Conservation (phyloP, 768 basidiomycete genomes). For the Tephrocybe sp. region DNA sequence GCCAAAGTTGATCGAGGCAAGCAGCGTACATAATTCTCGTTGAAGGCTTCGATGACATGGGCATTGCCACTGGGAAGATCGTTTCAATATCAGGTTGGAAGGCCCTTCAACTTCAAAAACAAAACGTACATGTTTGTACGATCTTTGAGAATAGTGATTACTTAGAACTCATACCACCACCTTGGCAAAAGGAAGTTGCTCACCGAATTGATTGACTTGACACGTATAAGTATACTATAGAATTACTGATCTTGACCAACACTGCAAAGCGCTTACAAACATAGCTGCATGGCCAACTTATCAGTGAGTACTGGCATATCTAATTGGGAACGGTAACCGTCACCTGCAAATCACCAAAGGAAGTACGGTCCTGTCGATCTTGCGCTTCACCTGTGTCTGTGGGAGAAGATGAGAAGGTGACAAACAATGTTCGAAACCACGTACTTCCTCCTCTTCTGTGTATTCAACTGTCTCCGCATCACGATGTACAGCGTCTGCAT, state of each 20-base stretch:
- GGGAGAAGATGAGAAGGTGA: too few species aligned
- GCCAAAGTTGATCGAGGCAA: too few species aligned
- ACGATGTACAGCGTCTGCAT: constrained; percentile 49
- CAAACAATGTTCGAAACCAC: not conserved
- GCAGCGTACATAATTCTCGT: constrained; percentile 46
- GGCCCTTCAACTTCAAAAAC: not conserved
- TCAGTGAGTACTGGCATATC: not conserved
- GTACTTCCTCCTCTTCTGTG: constrained; percentile 50
- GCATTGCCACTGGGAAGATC: constrained; percentile 46
- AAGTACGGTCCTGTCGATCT: constrained; percentile 52
- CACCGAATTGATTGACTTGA: constrained; percentile 49
- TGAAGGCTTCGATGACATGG: constrained; percentile 51
- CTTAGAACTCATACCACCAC: not conserved
- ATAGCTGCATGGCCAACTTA: constrained; percentile 36
- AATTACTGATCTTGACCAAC: too few species aligned
- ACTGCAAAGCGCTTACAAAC: constrained; percentile 38
- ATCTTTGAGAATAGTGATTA: not conserved
- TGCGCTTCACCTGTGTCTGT: constrained; percentile 43
- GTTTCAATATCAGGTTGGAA: not conserved
- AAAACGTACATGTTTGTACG: not conserved
- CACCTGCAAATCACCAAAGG: constrained; percentile 51
- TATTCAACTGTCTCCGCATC: constrained; percentile 51
- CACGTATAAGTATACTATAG: not conserved
- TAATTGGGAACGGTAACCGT: constrained; percentile 7
- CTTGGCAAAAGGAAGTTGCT: constrained; percentile 5